Percentiles rank a stretch among this genome's conserved stretches.
Evolutionary conservation across 2,329 filamentous ascomycete genomes (phyloP).

Genomic region (Fusarium tanahbumbuense): DNA sequence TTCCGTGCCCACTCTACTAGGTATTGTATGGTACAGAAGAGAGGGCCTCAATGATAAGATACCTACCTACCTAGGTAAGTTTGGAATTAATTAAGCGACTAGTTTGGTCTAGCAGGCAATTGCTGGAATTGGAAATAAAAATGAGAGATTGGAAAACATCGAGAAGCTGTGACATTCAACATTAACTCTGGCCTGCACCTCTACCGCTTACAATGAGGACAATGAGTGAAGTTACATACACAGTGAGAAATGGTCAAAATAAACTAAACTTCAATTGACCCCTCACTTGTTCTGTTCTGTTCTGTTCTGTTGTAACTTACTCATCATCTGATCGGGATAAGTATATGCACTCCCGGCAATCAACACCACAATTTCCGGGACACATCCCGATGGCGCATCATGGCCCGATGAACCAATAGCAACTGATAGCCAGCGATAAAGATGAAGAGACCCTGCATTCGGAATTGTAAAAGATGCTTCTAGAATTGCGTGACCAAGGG

Average conservation of each 20-base stretch:
- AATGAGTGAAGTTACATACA: slow-evolving; percentile 12
- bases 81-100: not conserved
- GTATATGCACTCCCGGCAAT: slow-evolving; percentile 11
- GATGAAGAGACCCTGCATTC: not conserved
- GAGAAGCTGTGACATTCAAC: too few relatives aligned
- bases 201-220: not conserved
- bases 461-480: slow-evolving; percentile 2
- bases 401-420: not conserved
- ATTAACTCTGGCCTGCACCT: not conserved
- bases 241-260: slow-evolving; percentile 5
- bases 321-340: slow-evolving; percentile 39
- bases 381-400: slow-evolving; percentile 18
- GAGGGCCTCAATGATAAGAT: not conserved
- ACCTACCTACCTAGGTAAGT: not conserved
- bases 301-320: not conserved
- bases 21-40: not conserved
- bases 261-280: slow-evolving; percentile 2
- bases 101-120: not conserved
- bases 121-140: not conserved
- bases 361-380: slow-evolving; percentile 10
- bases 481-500: slow-evolving; percentile 6
- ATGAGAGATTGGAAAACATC: not conserved
- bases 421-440: not conserved
- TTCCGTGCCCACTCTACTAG: slow-evolving; percentile 28
- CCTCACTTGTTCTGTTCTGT: not conserved